phyloP scores from a whole-genome alignment of 2,329 filamentous ascomycete species.

The Cercospora canescens region DNA sequence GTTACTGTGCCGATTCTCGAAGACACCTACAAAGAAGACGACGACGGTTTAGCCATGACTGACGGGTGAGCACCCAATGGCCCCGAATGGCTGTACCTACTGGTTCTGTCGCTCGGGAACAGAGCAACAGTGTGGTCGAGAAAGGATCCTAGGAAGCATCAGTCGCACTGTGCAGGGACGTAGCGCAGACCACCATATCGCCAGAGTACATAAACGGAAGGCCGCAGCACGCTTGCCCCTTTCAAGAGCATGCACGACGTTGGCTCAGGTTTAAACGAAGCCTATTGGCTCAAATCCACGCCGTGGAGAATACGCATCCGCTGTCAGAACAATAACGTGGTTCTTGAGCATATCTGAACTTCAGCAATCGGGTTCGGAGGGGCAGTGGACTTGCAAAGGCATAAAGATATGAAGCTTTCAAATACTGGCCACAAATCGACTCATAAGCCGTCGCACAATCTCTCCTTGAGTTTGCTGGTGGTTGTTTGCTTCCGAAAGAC shows the following conservation, averaged over 20 bases:
- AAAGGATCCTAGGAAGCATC: not conserved
- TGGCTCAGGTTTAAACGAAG: constrained; percentile 4
- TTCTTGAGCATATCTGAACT: constrained; percentile 11
- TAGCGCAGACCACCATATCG: not conserved
- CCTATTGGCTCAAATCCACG: constrained; percentile 2
- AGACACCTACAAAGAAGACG: constrained; percentile 33
- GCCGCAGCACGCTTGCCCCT: constrained; percentile 6
- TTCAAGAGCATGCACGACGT: constrained; percentile 4
- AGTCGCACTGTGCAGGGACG: not conserved
- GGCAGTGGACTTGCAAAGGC: not conserved
- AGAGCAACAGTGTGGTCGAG: not conserved
- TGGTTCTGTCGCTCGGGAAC: not conserved
- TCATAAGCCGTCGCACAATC: not conserved
- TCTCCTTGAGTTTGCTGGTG: constrained; percentile 11
- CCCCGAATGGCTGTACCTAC: not conserved
- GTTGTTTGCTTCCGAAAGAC: constrained; percentile 14
- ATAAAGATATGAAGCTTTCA: not conserved
- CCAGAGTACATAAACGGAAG: constrained; percentile 8
- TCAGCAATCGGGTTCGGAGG: not conserved
- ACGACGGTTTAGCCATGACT: constrained; percentile 27
- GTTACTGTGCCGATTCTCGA: constrained; percentile 36
- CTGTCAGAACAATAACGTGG: constrained; percentile 16
- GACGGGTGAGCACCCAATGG: constrained; percentile 22
- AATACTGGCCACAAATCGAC: not conserved
- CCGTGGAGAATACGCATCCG: constrained; percentile 13